Evolutionary conservation across 352 stramenopile species (phyloP), one percentile per base, ranked within the genome.

Genomic region (Poterioochromonas sp.): DNA sequence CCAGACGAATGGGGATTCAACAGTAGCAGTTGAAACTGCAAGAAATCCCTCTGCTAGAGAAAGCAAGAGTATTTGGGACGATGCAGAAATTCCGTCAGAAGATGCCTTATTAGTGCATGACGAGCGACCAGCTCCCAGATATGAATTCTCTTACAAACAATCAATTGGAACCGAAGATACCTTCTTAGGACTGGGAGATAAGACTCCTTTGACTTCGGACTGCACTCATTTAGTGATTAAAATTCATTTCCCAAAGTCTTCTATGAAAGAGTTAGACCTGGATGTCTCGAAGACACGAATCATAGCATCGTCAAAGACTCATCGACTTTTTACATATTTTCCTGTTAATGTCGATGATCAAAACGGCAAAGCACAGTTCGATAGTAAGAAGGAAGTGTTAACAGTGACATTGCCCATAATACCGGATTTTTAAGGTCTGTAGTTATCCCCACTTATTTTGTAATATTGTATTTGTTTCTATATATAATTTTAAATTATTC

Each of bases 211-310:
- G 3, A 58, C 65, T 15, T 39, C 20, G 1, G 65, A 83, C 43
- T 83, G 80, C 53, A 83, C 80, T 0, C 80, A 83, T 47, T 62
- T 83, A 43, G 80, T 83, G 1, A 70, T 83, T 0, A 83, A 83
- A 44, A 76, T 81, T 54, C 60, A 80, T 8, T 83, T 83, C 47
- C 80, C 80, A 11, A 51, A 40, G 1, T 78, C 70, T 60, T 53
- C 26, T 40, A 76, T 81, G 76, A 39, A 69, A 20, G 80, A 83
- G 34, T 58, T 83, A n/a, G 69, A 83, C 39, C 32, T 83, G 12
- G 80, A 83, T 74, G 76, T 83, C 8, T 79, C 49, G 20, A 74
- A 53, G 35, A 77, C 35, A 49, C 29, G 70, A 32, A 71, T 83
- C 40, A 54, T 79, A 70, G 80, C 76, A 32, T 40, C 44, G 5